Percentiles rank a stretch among this genome's conserved stretches.
Evolutionary conservation across 2,329 filamentous ascomycete genomes (phyloP).

Genomic region (Basipetospora chlamydospora): DNA sequence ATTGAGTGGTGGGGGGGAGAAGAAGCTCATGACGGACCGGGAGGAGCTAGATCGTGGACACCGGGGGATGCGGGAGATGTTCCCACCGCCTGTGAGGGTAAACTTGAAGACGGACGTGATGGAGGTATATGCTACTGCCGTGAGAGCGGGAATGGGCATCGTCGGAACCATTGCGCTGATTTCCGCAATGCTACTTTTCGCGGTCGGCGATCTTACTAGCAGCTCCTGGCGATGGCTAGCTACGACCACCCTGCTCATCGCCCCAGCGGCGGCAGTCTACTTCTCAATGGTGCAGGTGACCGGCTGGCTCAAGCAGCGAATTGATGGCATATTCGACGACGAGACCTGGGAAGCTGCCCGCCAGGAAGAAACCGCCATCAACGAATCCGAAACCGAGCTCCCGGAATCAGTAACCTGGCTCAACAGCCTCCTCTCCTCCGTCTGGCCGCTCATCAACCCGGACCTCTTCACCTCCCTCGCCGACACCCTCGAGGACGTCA

Average conservation of each 20-base stretch:
- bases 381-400: constrained; percentile 1
- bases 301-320: constrained; percentile 1
- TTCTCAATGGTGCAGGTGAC: background rate
- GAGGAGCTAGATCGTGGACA: constrained; percentile 1
- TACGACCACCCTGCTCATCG: background rate
- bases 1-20: background rate
- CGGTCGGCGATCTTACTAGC: background rate
- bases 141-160: background rate
- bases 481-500: constrained; percentile 75
- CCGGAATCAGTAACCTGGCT: constrained; percentile 45
- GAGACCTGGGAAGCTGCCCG: constrained; percentile 2
- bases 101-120: background rate
- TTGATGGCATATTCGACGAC: background rate
- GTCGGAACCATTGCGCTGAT: background rate
- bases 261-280: background rate
- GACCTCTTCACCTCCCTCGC: constrained; percentile 88
- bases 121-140: background rate
- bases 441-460: constrained; percentile 87
- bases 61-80: constrained; percentile 4
- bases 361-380: background rate
- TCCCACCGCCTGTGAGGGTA: background rate
- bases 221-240: background rate
- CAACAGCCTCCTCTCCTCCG: constrained; percentile 70
- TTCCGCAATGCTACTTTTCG: no score
- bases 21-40: background rate